A percentile compares a stretch with the other conserved stretches of the same genome.
Conservation (phyloP, 2,329 filamentous ascomycete genomes). For the Botryotinia calthae region DNA sequence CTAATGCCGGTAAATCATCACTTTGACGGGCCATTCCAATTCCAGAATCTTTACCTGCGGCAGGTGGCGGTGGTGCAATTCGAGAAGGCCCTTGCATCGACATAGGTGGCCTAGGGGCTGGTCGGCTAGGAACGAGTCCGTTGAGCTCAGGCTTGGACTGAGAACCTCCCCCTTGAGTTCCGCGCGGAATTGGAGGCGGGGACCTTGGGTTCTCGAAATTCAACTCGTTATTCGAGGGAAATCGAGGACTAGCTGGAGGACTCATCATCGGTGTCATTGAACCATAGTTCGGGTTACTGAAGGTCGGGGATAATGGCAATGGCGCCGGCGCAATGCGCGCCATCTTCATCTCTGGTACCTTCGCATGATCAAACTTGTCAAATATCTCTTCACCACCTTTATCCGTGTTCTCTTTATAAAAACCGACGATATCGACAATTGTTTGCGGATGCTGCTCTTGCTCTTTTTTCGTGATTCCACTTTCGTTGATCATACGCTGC, state of each 20-base stretch:
- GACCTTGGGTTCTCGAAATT: constrained; percentile 97
- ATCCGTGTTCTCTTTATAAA: constrained; percentile 93
- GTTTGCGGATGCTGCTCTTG: constrained; percentile 94
- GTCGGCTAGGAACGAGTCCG: constrained; percentile 71
- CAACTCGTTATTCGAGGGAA: constrained; percentile 83
- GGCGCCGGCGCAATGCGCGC: constrained; percentile 32
- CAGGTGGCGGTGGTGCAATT: constrained; percentile 55
- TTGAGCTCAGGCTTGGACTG: constrained; percentile 52
- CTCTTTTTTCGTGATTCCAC: constrained; percentile 93
- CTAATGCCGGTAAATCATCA: constrained; percentile 50
- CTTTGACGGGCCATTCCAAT: constrained; percentile 58
- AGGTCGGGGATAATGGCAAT: constrained; percentile 40
- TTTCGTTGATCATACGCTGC: constrained; percentile 93
- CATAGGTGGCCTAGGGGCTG: constrained; percentile 82
- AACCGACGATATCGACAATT: constrained; percentile 91
- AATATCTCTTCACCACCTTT: constrained; percentile 74
- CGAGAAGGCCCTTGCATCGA: constrained; percentile 65
- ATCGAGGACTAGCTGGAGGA: constrained; percentile 79
- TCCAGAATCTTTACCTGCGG: constrained; percentile 59
- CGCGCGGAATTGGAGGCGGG: constrained; percentile 77
- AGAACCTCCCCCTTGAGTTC: constrained; percentile 37
- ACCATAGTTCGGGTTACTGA: constrained; percentile 56
- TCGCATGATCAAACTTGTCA: constrained; percentile 93
- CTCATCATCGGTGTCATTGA: constrained; percentile 52
- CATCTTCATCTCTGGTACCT: constrained; percentile 54